These are phyloP conservation scores for Sparassis latifolia DNA, from an alignment of 1,284 basidiomycete genomes.

Conservation along the genomic window DNA sequence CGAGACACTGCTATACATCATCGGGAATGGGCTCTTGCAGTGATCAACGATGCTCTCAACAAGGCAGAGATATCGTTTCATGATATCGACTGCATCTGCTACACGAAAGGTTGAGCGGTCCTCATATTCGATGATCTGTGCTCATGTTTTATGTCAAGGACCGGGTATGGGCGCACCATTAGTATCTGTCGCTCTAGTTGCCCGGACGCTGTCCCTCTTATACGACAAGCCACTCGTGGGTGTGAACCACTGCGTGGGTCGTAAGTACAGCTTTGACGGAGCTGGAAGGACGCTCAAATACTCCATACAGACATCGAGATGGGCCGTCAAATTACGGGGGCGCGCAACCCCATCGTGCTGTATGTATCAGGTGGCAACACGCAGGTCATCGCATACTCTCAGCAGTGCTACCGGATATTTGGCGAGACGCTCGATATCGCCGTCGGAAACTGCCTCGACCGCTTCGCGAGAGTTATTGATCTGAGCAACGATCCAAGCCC, in stretches of 20 bases:
- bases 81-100: slow-evolving; percentile 92
- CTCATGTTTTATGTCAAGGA: slow-evolving; percentile 39
- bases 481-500: slow-evolving; percentile 95
- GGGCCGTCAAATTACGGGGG: slow-evolving; percentile 93
- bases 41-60: slow-evolving; percentile 78
- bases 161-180: slow-evolving; percentile 98
- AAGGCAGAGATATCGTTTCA: slow-evolving; percentile 68
- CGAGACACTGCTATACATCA: slow-evolving; percentile 95
- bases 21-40: slow-evolving; percentile 83
- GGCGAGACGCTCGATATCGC: slow-evolving; percentile 99
- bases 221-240: slow-evolving; percentile 91
- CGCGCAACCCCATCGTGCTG: slow-evolving; percentile 92
- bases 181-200: slow-evolving; percentile 94
- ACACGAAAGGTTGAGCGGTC: slow-evolving; percentile 75
- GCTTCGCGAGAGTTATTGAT: slow-evolving; percentile 95
- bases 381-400: slow-evolving; percentile 98
- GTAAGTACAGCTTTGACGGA: slow-evolving; percentile 43
- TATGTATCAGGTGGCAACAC: slow-evolving; percentile 99
- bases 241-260: slow-evolving; percentile 98
- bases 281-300: no score
- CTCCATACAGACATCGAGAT: slow-evolving; percentile 87
- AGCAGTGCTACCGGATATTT: slow-evolving; percentile 96
- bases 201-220: slow-evolving; percentile 84
- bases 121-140: not conserved
- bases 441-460: slow-evolving; percentile 96